These are phyloP conservation scores for Physcomitrium patens DNA, from an alignment of 225 moss, liverwort and hornwort species.

Conservation along the genomic window DNA sequence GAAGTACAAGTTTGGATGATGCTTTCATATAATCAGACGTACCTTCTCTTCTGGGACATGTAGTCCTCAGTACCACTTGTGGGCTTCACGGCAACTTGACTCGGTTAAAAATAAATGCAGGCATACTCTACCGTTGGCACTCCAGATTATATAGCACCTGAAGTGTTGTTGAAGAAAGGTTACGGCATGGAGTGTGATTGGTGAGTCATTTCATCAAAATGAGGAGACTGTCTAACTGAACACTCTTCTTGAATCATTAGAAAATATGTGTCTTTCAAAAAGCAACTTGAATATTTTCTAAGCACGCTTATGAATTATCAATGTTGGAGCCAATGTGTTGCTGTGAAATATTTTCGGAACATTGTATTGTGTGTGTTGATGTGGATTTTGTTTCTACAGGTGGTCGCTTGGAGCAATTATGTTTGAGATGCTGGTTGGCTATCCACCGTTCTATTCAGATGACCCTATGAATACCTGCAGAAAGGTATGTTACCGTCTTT, in stretches of 20 bases:
- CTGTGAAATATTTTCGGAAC: not conserved
- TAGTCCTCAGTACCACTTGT: not conserved
- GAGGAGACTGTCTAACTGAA: not conserved
- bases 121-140: constrained; percentile 97
- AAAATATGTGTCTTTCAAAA: not conserved
- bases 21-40: not conserved
- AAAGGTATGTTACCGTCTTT: constrained; percentile 56
- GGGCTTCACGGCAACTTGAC: not conserved
- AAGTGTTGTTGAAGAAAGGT: constrained; percentile 95
- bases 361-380: not conserved
- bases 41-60: not conserved
- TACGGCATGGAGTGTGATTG: constrained; percentile 99
- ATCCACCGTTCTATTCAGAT: constrained; percentile 98
- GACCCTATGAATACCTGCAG: constrained; percentile 98
- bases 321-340: not conserved
- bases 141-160: constrained; percentile 97
- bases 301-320: not conserved
- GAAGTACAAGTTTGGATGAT: not conserved
- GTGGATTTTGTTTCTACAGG: constrained; percentile 47
- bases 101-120: constrained; percentile 40
- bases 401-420: constrained; percentile 99
- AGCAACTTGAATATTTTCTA: not conserved
- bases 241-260: not conserved
- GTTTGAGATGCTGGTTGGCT: constrained; percentile 99
- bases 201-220: constrained; percentile 41